Percentiles rank a stretch among this genome's conserved stretches.
Conservation (phyloP, 1,284 basidiomycete genomes). For the Athelia sp. region DNA sequence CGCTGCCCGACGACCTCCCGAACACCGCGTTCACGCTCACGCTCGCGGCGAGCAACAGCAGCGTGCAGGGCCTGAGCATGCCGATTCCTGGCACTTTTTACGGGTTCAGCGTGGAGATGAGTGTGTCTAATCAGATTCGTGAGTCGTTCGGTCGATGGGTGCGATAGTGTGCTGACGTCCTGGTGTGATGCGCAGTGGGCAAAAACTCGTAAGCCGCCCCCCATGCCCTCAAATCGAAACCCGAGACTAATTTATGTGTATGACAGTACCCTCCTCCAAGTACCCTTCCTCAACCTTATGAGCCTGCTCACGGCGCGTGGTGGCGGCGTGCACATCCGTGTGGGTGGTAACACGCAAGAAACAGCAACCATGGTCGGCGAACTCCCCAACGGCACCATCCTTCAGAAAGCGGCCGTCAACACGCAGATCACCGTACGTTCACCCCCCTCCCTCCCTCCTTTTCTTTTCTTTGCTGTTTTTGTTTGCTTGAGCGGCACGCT, state of each 20-base stretch:
- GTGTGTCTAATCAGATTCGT: conserved; percentile 61
- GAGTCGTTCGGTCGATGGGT: too few species aligned
- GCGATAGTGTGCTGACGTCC: background rate
- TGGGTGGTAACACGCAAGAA: conserved; percentile 79
- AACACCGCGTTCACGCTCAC: background rate
- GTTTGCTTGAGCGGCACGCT: too few species aligned
- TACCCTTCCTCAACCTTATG: conserved; percentile 74
- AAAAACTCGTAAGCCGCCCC: conserved; percentile 36
- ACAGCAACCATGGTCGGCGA: conserved; percentile 44
- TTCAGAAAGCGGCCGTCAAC: conserved; percentile 42
- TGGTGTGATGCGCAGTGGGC: conserved; percentile 36
- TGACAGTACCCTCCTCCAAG: conserved; percentile 43
- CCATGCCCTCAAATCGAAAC: conserved; percentile 21
- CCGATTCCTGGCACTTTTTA: conserved; percentile 56
- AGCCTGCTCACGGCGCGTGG: conserved; percentile 56
- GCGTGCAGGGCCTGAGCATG: conserved; percentile 38
- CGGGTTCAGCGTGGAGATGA: conserved; percentile 73
- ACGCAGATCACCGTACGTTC: conserved; percentile 6
- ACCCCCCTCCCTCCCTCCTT: too few species aligned
- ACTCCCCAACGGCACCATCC: conserved; percentile 37
- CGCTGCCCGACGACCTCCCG: background rate
- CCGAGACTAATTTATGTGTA: background rate
- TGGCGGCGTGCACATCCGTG: conserved; percentile 55
- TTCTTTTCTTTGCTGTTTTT: too few species aligned
- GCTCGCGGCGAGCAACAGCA: background rate